Conservation (phyloP, 2,329 filamentous ascomycete species). For the Trichoderma atroviride region DNA sequence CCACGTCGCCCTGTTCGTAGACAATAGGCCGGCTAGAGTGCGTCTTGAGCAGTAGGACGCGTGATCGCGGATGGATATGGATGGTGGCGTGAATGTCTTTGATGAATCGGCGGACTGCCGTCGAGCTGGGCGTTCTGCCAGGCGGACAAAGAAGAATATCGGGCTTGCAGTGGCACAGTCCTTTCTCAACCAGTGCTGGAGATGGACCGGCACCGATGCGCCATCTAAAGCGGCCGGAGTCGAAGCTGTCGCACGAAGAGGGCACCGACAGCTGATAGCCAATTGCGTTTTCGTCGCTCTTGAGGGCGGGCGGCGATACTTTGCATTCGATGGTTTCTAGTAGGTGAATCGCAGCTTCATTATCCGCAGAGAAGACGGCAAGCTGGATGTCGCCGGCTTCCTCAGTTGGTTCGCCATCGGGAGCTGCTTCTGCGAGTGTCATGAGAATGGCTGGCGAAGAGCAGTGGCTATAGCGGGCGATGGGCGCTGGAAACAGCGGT, state of each 20-base stretch:
- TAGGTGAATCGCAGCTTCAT: constrained; percentile 3
- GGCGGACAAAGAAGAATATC: constrained; percentile 12
- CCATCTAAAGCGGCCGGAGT: background rate
- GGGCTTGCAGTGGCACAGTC: background rate
- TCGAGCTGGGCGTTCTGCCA: background rate
- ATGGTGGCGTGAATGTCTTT: constrained; percentile 17
- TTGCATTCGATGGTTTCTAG: constrained; percentile 2
- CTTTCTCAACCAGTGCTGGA: background rate
- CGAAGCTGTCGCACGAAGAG: background rate
- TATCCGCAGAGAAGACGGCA: background rate
- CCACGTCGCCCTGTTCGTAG: constrained; percentile 12
- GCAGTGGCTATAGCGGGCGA: background rate
- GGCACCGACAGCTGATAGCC: background rate
- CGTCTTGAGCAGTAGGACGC: background rate
- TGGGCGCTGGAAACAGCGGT: background rate
- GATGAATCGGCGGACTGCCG: constrained; percentile 4
- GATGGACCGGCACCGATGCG: constrained; percentile 1
- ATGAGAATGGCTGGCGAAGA: background rate
- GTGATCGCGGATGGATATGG: constrained; percentile 8
- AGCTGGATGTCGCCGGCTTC: background rate
- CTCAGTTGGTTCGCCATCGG: background rate
- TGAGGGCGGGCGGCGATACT: background rate
- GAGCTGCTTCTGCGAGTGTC: background rate
- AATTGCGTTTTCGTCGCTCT: background rate
- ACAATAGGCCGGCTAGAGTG: constrained; percentile 6